Percentiles rank a stretch among this genome's conserved stretches.
These are phyloP conservation scores for Turritis glabra DNA, from an alignment of 345 rosid species.

Conservation along the genomic window DNA sequence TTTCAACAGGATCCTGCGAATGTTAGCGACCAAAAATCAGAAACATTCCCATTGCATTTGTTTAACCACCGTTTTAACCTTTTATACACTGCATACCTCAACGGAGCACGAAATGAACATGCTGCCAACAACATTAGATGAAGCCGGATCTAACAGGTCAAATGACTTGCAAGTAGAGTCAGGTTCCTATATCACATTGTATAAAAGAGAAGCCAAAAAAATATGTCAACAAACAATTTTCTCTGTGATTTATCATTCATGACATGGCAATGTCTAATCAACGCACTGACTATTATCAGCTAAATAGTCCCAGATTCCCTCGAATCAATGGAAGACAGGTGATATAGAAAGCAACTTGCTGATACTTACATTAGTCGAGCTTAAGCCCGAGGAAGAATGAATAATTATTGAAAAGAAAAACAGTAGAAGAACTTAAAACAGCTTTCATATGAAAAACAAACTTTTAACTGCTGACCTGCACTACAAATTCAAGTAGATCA, in stretches of 20 bases:
- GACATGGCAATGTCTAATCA: neutral
- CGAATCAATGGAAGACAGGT: neutral
- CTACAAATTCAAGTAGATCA: slow-evolving; percentile 72
- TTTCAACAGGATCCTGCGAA: slow-evolving; percentile 85
- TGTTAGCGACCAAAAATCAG: slow-evolving; percentile 30
- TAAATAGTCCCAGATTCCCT: neutral
- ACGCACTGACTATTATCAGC: neutral
- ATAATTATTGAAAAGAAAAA: neutral
- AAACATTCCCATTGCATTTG: slow-evolving; percentile 5
- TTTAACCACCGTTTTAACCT: neutral
- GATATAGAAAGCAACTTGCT: neutral
- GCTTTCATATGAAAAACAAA: neutral
- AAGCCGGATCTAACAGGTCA: slow-evolving; percentile 72
- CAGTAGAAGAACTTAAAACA: slow-evolving; percentile 25
- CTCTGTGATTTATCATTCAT: neutral
- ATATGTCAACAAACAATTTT: neutral
- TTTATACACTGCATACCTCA: slow-evolving; percentile 59
- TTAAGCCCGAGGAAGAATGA: neutral
- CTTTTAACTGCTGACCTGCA: slow-evolving; percentile 47
- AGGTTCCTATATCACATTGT: slow-evolving; percentile 52
- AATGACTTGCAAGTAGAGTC: slow-evolving; percentile 50
- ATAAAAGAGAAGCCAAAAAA: neutral
- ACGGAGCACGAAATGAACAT: slow-evolving; percentile 72
- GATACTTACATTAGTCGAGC: slow-evolving; percentile 1
- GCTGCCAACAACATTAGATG: slow-evolving; percentile 66